phyloP scores from a whole-genome alignment of 495 filamentous ascomycete species.

The Choiromyces venosus region DNA sequence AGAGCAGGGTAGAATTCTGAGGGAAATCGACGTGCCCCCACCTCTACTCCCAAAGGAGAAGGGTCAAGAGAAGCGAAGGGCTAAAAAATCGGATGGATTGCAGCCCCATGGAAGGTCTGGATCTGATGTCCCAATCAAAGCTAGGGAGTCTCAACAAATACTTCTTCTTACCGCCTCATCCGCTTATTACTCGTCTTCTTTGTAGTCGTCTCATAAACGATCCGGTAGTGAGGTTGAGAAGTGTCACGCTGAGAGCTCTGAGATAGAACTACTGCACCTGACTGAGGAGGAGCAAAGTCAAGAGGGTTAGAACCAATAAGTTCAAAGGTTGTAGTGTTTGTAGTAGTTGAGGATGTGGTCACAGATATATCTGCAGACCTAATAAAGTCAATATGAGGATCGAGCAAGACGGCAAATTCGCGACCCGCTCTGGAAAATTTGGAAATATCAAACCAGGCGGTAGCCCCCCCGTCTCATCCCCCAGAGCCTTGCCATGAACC shows the following conservation, averaged over 20 bases:
- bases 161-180: constrained; percentile 5
- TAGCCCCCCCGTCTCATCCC: constrained; percentile 53
- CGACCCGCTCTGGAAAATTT: constrained; percentile 32
- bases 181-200: constrained; percentile 16
- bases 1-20: no score
- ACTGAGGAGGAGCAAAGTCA: constrained; percentile 56
- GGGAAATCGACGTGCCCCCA: no score
- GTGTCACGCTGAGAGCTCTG: constrained; percentile 45
- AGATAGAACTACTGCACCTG: constrained; percentile 57
- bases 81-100: no score
- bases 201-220: constrained; percentile 34
- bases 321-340: no score
- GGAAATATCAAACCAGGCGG: constrained; percentile 33
- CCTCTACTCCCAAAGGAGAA: no score
- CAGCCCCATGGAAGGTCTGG: no score
- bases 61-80: no score
- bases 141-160: no score
- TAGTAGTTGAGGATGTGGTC: no score
- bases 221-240: constrained; percentile 15
- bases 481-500: no score
- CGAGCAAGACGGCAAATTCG: no score
- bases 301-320: constrained; percentile 56
- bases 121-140: no score
- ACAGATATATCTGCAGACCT: constrained; percentile 55
- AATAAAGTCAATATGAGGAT: not conserved